These are phyloP conservation scores for Xylona heveae DNA, from an alignment of 495 filamentous ascomycete genomes.

Conservation along the genomic window DNA sequence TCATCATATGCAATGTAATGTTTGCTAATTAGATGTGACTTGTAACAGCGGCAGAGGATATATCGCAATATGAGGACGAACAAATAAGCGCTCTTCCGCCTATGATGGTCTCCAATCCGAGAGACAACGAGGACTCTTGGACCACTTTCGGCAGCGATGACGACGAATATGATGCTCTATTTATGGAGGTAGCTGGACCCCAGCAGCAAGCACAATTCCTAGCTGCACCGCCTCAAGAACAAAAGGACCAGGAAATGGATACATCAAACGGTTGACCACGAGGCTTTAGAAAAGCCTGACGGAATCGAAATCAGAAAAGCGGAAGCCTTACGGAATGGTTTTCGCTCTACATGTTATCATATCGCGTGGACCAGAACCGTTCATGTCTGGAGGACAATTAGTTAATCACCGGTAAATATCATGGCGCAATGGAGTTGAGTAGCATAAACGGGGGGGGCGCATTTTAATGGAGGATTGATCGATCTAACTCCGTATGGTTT, in stretches of 20 bases:
- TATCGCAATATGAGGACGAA: conserved; percentile 4
- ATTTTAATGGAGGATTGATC: conserved; percentile 5
- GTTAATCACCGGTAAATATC: too few species aligned
- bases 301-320: conserved; percentile 14
- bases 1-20: too few species aligned
- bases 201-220: too few species aligned
- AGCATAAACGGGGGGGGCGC: too few species aligned
- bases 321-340: conserved; percentile 10
- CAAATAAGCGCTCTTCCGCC: conserved; percentile 1
- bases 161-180: conserved; percentile 36
- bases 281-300: too few species aligned
- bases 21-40: too few species aligned
- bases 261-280: conserved; percentile 5
- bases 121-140: conserved; percentile 2
- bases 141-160: conserved; percentile 19
- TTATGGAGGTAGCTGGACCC: conserved; percentile 23
- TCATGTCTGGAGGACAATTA: too few species aligned
- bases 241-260: conserved; percentile 7
- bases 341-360: conserved; percentile 9
- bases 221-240: too few species aligned
- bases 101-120: background rate
- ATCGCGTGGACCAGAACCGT: too few species aligned
- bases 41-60: too few species aligned
- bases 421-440: too few species aligned
- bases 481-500: conserved; percentile 6